These are phyloP conservation scores for Trichosporon ovoides DNA, from an alignment of 1,284 basidiomycete species.

Conservation along the genomic window DNA sequence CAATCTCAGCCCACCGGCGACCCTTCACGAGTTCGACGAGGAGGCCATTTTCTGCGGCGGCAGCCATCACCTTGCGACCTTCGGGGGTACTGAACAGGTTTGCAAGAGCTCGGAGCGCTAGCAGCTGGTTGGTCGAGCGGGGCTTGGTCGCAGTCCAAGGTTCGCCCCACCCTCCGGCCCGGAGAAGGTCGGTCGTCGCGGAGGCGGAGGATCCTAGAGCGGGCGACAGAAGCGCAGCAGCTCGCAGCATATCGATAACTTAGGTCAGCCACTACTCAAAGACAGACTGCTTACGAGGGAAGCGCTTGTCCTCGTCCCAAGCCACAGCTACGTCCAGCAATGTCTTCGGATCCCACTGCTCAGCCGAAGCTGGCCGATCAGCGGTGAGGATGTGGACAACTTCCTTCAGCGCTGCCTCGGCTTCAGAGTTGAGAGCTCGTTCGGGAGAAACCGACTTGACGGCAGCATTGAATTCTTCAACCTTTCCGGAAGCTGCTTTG, in stretches of 20 bases:
- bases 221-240: constrained; percentile 65
- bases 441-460: constrained; percentile 56
- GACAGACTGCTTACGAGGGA: constrained; percentile 61
- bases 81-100: constrained; percentile 60
- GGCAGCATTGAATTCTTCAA: constrained; percentile 71
- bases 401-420: constrained; percentile 8
- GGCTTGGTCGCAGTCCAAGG: constrained; percentile 59
- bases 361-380: constrained; percentile 15
- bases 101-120: constrained; percentile 74
- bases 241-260: constrained; percentile 83
- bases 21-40: constrained; percentile 51
- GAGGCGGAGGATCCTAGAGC: constrained; percentile 51
- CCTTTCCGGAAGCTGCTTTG: constrained; percentile 74
- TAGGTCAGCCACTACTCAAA: background rate
- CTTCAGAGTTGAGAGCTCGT: constrained; percentile 63
- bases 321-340: constrained; percentile 63
- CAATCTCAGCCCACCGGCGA: constrained; percentile 28
- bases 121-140: constrained; percentile 76
- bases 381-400: constrained; percentile 13
- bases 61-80: constrained; percentile 53
- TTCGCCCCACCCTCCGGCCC: constrained; percentile 63
- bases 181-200: constrained; percentile 57
- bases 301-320: constrained; percentile 75
- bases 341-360: constrained; percentile 57
- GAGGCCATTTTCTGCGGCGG: constrained; percentile 56